Evolutionary conservation across 306 rosid species (phyloP), one percentile per base, ranked within the genome.

Genomic region (Comarum palustre): DNA sequence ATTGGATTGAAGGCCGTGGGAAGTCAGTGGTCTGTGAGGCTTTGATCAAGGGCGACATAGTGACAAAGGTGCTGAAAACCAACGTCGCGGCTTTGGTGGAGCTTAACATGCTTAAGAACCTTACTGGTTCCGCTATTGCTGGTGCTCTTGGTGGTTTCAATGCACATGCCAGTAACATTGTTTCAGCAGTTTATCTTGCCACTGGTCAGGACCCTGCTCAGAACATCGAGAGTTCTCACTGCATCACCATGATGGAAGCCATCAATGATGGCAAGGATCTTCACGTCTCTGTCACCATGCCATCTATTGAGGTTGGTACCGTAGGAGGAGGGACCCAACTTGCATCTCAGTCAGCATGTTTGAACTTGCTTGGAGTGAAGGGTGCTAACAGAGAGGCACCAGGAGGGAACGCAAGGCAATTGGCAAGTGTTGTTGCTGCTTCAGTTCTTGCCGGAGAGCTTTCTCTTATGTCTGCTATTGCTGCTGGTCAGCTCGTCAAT

Each of bases 241-340:
- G 97, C 50, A 87, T 94, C 57, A 94, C 98, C 20, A 89, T 94
- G 97, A 87, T 94, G 91, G 98, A 94, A 70, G 80, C 96, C 0
- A 84, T 94, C 11, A 91, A 94, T 62, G 71, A 86, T 66, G 95
- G 91, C 41, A 84, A 82, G 41, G 98, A 91, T 79, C 96, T 94
- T 69, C 98, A 94, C 42, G 57, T 91, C 66, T 93, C 97, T 27
- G 98, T 91, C 60, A 86, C 96, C 60, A 93, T 93, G 98, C 98
- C 98, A 61, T 94, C 91, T 15, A 58, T 94, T 42, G 97, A 94
- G 92, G 98, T 94, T 38, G 98, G 98, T 4, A 94, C 98, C 0
- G 95, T 94, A 22, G 98, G 98, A 73, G 98, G 98, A 45, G 98
- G 98, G 6, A 94, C 98, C n/a, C 96, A 94, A 47, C 89, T 94